A percentile compares a stretch with the other conserved stretches of the same genome.
Evolutionary conservation across 495 filamentous ascomycete species (phyloP).

Genomic region (Pseudoneurospora amorphoporcata): DNA sequence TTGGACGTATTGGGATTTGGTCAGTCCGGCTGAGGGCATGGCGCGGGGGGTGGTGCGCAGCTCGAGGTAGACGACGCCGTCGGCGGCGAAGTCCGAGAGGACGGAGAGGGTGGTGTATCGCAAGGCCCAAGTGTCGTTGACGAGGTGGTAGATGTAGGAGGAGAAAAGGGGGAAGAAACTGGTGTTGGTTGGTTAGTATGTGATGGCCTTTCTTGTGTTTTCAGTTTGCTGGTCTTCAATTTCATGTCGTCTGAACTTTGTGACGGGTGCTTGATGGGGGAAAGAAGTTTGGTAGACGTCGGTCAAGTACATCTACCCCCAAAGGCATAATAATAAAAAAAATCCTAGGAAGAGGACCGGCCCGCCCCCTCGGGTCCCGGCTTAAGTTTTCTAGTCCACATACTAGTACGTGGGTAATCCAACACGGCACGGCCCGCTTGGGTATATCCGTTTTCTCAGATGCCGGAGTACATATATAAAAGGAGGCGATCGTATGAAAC

Average conservation of each 20-base stretch:
- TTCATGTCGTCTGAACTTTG: background rate
- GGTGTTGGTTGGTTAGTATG: conserved; percentile 37
- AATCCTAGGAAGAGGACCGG: background rate
- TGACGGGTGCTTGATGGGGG: background rate
- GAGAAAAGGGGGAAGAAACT: conserved; percentile 33
- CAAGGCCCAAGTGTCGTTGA: conserved; percentile 48
- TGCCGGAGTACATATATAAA: background rate
- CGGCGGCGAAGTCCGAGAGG: conserved; percentile 55
- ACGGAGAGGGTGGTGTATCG: conserved; percentile 56
- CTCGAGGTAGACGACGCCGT: conserved; percentile 73
- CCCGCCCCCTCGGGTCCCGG: background rate
- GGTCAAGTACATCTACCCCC: background rate
- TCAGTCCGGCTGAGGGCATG: conserved; percentile 40
- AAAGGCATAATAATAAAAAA: background rate
- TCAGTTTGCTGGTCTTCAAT: background rate
- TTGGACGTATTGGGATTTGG: conserved; percentile 53
- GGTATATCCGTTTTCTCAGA: background rate
- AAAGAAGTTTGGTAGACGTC: background rate
- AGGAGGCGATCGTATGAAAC: background rate
- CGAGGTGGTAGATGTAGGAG: conserved; percentile 65
- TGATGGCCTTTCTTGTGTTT: background rate
- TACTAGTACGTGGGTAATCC: background rate
- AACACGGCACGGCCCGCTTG: background rate
- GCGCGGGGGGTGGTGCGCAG: conserved; percentile 70
- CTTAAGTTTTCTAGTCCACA: background rate